phyloP scores from a whole-genome alignment of 805 yeast species.

The Metahyphopichia silvanorum region DNA sequence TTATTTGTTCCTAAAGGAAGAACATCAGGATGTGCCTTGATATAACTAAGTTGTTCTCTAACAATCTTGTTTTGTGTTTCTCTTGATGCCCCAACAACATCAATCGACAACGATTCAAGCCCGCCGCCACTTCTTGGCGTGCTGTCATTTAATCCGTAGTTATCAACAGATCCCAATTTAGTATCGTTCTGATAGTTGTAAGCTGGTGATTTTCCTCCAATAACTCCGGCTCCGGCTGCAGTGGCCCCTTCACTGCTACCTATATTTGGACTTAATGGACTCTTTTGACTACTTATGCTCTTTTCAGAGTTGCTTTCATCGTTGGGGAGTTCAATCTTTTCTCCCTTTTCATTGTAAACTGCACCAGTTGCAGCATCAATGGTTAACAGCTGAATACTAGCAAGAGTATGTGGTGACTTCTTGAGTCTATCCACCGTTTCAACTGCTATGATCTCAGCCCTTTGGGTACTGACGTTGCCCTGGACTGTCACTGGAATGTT shows the following conservation, averaged over 20 bases:
- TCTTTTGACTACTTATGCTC: neutral
- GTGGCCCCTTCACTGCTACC: constrained; percentile 1
- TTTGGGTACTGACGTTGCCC: constrained; percentile 20
- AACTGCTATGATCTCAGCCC: constrained; percentile 25
- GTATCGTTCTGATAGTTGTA: neutral
- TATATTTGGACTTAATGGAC: neutral
- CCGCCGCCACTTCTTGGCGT: constrained; percentile 6
- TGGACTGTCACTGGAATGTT: constrained; percentile 29
- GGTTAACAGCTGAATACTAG: constrained; percentile 18
- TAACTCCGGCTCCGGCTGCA: constrained; percentile 1
- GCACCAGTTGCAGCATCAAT: constrained; percentile 29
- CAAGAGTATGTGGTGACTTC: constrained; percentile 17
- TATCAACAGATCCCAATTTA: neutral
- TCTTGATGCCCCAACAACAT: constrained; percentile 12
- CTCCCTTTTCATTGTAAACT: constrained; percentile 25
- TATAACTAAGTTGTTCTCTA: constrained; percentile 6
- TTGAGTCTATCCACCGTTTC: constrained; percentile 21
- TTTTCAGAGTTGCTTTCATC: neutral
- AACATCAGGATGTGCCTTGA: constrained; percentile 8
- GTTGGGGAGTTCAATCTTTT: neutral
- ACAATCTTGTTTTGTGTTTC: constrained; percentile 5
- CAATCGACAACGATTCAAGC: constrained; percentile 4
- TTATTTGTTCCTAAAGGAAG: constrained; percentile 10
- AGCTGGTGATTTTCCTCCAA: constrained; percentile 1
- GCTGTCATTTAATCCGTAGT: neutral